Percentiles rank a stretch among this genome's conserved stretches.
Conservation (phyloP, 371 early-diverging fungal species). For the Rhizomucor pusillus region DNA sequence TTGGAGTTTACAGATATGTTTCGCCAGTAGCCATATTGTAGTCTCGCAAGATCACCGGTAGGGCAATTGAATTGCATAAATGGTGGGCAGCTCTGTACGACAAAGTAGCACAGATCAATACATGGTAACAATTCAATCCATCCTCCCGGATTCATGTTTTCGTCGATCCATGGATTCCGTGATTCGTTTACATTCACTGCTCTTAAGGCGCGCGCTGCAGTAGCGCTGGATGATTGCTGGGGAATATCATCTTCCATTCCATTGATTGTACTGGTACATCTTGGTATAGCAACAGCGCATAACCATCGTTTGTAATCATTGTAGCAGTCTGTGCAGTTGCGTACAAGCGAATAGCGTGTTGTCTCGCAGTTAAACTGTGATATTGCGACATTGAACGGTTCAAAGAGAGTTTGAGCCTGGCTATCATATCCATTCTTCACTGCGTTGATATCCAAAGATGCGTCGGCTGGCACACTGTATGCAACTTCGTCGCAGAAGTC, state of each 20-base stretch:
- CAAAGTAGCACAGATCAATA: constrained; percentile 62
- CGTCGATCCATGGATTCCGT: constrained; percentile 44
- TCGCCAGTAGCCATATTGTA: constrained; percentile 51
- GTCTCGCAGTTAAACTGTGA: constrained; percentile 59
- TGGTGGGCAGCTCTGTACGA: constrained; percentile 66
- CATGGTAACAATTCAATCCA: constrained; percentile 64
- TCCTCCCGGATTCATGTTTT: constrained; percentile 34
- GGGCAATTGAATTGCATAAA: constrained; percentile 63
- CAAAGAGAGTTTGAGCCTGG: constrained; percentile 37
- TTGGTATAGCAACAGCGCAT: constrained; percentile 62
- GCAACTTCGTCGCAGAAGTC: constrained; percentile 60
- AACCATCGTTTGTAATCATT: constrained; percentile 66
- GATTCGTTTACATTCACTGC: constrained; percentile 33
- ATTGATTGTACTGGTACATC: constrained; percentile 38
- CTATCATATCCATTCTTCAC: constrained; percentile 44
- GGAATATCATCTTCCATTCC: constrained; percentile 1
- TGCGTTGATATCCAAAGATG: constrained; percentile 14
- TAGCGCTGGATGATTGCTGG: no score
- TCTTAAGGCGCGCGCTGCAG: constrained; percentile 7
- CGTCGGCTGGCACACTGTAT: constrained; percentile 36
- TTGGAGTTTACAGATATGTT: constrained; percentile 17
- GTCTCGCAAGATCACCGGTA: constrained; percentile 39
- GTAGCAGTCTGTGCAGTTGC: constrained; percentile 61
- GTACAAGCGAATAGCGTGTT: constrained; percentile 60
- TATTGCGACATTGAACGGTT: constrained; percentile 51